A percentile compares a stretch with the other conserved stretches of the same genome.
These are phyloP conservation scores for Cladorrhinum samala DNA, from an alignment of 495 filamentous ascomycete genomes.

Conservation along the genomic window DNA sequence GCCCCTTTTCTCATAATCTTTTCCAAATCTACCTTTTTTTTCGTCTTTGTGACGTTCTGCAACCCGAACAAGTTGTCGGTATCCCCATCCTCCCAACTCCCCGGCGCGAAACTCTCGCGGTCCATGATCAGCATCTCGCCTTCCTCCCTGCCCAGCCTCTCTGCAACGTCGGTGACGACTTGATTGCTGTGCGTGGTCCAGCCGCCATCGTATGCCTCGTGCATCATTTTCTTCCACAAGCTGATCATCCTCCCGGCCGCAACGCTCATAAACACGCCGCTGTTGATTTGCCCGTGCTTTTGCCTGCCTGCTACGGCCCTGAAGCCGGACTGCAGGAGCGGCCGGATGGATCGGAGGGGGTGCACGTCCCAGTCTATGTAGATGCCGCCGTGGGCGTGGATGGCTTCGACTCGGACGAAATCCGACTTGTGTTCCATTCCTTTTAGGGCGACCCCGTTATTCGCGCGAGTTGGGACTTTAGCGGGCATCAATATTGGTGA, in stretches of 20 bases:
- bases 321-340: conserved; percentile 14
- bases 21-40: conserved; percentile 1
- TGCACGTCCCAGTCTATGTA: conserved; percentile 22
- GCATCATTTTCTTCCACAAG: conserved; percentile 10
- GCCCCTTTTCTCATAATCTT: conserved; percentile 2
- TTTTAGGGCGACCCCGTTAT: conserved; percentile 11
- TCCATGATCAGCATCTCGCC: conserved; percentile 22
- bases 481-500: conserved; percentile 7
- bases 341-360: conserved; percentile 9
- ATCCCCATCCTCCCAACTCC: conserved; percentile 12
- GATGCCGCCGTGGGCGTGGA: conserved; percentile 15
- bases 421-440: conserved; percentile 19
- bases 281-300: conserved; percentile 12
- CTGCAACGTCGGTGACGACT: conserved; percentile 8
- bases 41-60: conserved; percentile 33
- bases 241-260: neutral
- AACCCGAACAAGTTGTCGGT: conserved; percentile 25
- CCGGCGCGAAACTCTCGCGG: conserved; percentile 16
- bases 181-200: conserved; percentile 19
- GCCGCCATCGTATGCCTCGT: conserved; percentile 14
- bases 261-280: conserved; percentile 14
- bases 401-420: conserved; percentile 10
- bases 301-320: conserved; percentile 9
- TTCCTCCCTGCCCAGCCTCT: conserved; percentile 2
- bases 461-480: conserved; percentile 3